A percentile compares a stretch with the other conserved stretches of the same genome.
phyloP scores from a whole-genome alignment of 139 green algal species.

The Coccomyxa sp. region DNA sequence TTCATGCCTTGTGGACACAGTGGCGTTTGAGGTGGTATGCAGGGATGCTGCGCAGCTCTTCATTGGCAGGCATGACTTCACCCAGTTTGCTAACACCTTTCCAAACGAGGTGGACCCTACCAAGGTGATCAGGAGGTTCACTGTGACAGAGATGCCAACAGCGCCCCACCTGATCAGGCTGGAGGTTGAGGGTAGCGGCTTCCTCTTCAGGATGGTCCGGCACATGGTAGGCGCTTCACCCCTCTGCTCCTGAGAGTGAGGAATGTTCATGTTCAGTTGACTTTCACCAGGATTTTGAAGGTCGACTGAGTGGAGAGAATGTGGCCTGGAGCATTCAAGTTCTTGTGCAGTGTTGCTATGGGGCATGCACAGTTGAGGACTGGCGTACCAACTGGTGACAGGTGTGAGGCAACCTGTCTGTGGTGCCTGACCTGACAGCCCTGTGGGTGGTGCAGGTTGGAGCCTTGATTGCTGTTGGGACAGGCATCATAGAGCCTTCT shows the following conservation, averaged over 20 bases:
- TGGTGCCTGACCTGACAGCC: background rate
- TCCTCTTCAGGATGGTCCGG: conserved; percentile 79
- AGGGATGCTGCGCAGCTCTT: conserved; percentile 36
- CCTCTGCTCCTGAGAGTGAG: conserved; percentile 27
- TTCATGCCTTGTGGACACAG: background rate
- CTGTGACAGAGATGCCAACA: conserved; percentile 36
- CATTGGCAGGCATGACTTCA: conserved; percentile 70
- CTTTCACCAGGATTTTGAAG: background rate
- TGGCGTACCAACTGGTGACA: background rate
- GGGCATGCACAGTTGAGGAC: background rate
- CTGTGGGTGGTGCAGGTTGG: background rate
- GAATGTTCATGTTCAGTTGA: too few species aligned
- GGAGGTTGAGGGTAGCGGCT: conserved; percentile 67
- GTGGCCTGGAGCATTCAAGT: background rate
- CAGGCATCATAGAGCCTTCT: background rate
- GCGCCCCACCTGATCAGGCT: conserved; percentile 1
- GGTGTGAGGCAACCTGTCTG: background rate
- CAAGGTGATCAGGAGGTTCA: conserved; percentile 46
- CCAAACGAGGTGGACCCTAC: conserved; percentile 35
- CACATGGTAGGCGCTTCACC: conserved; percentile 63
- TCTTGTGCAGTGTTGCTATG: background rate
- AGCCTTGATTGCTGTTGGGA: background rate
- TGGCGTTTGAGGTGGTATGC: background rate
- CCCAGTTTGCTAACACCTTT: conserved; percentile 51
- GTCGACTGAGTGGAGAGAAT: background rate